Base-by-base conservation (phyloP, 768 basidiomycete species). In the Macrolepiota fuliginosa region DNA sequence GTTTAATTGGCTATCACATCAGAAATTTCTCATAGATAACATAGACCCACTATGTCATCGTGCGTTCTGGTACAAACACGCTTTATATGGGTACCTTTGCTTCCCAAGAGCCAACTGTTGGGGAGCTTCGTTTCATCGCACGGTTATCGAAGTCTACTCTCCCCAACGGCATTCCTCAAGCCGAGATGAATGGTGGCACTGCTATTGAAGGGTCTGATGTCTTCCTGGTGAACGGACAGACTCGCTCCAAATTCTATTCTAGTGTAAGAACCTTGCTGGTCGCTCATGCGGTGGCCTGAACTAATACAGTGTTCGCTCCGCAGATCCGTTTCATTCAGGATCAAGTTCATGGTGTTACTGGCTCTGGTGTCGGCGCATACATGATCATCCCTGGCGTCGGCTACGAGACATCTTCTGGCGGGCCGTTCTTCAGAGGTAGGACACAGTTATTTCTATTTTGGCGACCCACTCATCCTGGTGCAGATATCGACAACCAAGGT, bases 201-300 rank as follows among this genome's bases (percentile, higher is more conserved):
- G 77, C 76, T 19, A 78, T 83, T 47, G 81, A 81, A 69, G 81
- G 81, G 22, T 73, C 76, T 0, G 81, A 83, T 64, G 81, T 82
- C 12, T 83, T 71, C 68, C 57, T 73, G 36, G 58, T 79, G 42
- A 73, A 77, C 57, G 79, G 80, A 2, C 76, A 81, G 66, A 83
- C 80, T 3, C 74, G 79, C 19, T 80, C 78, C 60, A 81, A 83
- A 66, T 82, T 80, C 69, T 80, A 76, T 67, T 81, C 79, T 17
- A 79, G 78, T 56, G 77, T 79, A 63, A 64, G 74, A 40, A 17
- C 46, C 45, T 9, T n/a, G 32, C 24, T 10, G 35, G 19, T 60
- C 11, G 15, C 35, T 15, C 11, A 24, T 39, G 17, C 24, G 4
- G 51, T 42, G 24, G 22, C 19, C 7, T 50, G 27, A 52, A 11